Conservation (phyloP, 2,329 filamentous ascomycete species). For the Sporothrix humicola region DNA sequence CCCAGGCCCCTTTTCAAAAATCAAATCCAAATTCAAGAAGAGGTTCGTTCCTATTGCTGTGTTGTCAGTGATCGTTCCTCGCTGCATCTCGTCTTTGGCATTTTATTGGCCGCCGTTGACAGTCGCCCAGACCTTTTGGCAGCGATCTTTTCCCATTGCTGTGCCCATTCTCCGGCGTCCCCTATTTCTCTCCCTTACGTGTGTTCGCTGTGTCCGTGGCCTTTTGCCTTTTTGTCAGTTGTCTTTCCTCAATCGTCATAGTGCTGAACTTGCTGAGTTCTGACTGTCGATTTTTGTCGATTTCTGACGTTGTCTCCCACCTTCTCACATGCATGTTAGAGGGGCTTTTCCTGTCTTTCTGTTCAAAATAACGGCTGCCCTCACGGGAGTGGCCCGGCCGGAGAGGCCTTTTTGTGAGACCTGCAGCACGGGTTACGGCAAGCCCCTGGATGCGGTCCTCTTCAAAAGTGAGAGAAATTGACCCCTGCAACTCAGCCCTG, state of each 20-base stretch:
- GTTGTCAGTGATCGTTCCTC: background rate
- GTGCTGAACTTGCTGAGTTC: background rate
- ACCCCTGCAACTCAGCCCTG: conserved; percentile 8
- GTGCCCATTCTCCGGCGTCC: background rate
- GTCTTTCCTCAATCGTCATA: background rate
- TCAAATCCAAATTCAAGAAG: no score
- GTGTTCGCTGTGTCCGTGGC: background rate
- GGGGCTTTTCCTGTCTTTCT: background rate
- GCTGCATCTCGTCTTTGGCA: background rate
- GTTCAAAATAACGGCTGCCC: background rate
- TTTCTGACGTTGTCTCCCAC: background rate
- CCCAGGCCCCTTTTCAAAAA: background rate
- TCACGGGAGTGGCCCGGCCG: background rate
- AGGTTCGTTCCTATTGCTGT: no score
- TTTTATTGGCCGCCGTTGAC: background rate
- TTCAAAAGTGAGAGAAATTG: background rate
- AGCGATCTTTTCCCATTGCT: conserved; percentile 8
- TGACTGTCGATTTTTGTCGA: background rate
- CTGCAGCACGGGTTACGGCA: background rate
- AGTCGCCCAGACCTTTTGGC: background rate
- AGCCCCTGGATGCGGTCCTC: background rate
- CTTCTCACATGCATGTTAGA: conserved; percentile 13
- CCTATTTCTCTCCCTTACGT: background rate
- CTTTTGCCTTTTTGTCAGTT: background rate
- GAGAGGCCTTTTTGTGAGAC: background rate